Base-by-base conservation (phyloP, 345 rosid species). In the Draba incana region DNA sequence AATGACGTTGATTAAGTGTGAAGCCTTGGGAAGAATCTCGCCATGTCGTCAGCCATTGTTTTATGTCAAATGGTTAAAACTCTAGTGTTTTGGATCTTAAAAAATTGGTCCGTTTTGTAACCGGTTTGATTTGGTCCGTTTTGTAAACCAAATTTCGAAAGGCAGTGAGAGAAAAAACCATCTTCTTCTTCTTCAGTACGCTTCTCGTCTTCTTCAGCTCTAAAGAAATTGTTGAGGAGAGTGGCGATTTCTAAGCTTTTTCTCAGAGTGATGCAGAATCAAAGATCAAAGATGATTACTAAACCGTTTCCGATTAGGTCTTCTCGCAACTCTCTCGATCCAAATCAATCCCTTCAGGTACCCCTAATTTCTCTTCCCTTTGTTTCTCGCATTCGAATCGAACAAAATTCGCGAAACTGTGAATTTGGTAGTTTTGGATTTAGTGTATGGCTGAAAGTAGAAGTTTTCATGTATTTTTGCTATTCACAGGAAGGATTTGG, bases 281-380 rank as follows among this genome's bases (percentile, higher is more conserved):
- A 46, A 41, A 71, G 2, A 35, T 35, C 57, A 6, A 31, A 49
- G 39, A 65, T 65, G 77, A 73, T 54, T 50, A 6, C 25, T 14
- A 65, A 73, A 51, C 58, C 77, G 35, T 50, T 57, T 49, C 23
- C 28, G 42, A 30, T 58, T 50, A 66, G 56, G 61, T 50, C 54
- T 48, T 57, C 54, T 20, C 71, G 41, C 47, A 44, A 10, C 15
- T 57, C 55, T 24, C 53, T 49, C 31, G 48, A 66, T 31, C 77
- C 66, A 5, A 20, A 4, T 60, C 12, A 61, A 10, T 53, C 62
- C 10, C 35, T 10, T 43, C 66, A 61, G 67, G 72, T 73, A 58
- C 42, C 51, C 13, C 53, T 72, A 35, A 38, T 8, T 30, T 64
- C 57, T 24, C 57, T 24, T 31, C 31, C 31, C 10, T 38, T 27